A percentile compares a stretch with the other conserved stretches of the same genome.
Evolutionary conservation across 2,329 filamentous ascomycete genomes (phyloP).

Genomic region (Phyllosticta citribraziliensis): DNA sequence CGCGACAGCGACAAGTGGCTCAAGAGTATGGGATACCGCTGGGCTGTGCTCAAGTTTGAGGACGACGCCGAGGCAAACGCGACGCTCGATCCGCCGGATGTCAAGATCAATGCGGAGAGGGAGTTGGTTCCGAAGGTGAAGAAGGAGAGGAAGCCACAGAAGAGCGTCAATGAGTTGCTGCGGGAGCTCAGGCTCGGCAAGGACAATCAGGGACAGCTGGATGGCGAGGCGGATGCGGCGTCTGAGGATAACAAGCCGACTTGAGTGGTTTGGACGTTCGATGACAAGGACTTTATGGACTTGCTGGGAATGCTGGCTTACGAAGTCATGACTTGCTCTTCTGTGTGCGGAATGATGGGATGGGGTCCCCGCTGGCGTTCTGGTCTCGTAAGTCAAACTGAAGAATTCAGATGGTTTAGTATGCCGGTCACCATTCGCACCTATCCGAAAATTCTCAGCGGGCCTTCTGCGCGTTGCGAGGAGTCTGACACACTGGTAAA

Average conservation of each 20-base stretch:
- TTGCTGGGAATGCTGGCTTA: too few relatives aligned
- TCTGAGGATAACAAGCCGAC: neutral
- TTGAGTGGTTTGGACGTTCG: neutral
- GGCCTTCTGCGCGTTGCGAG: too few relatives aligned
- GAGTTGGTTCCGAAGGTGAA: neutral
- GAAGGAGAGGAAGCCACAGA: constrained; percentile 5
- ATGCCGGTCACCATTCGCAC: too few relatives aligned
- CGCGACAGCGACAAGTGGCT: constrained; percentile 16
- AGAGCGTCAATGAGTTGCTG: constrained; percentile 21
- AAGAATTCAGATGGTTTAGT: too few relatives aligned
- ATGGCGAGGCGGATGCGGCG: neutral
- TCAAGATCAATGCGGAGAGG: constrained; percentile 12
- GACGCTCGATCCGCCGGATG: constrained; percentile 14
- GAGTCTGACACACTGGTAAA: too few relatives aligned
- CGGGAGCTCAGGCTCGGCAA: constrained; percentile 15
- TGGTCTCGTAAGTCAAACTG: too few relatives aligned
- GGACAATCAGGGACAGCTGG: neutral
- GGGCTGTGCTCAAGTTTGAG: constrained; percentile 24
- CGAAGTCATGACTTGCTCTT: too few relatives aligned
- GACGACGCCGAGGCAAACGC: constrained; percentile 16
- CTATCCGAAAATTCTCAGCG: too few relatives aligned
- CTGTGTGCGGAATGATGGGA: too few relatives aligned
- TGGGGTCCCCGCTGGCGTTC: too few relatives aligned
- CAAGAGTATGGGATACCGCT: constrained; percentile 16
- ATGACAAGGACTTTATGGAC: neutral